These are phyloP conservation scores for Nakazawaea populi DNA, from an alignment of 805 yeast species.

Conservation along the genomic window DNA sequence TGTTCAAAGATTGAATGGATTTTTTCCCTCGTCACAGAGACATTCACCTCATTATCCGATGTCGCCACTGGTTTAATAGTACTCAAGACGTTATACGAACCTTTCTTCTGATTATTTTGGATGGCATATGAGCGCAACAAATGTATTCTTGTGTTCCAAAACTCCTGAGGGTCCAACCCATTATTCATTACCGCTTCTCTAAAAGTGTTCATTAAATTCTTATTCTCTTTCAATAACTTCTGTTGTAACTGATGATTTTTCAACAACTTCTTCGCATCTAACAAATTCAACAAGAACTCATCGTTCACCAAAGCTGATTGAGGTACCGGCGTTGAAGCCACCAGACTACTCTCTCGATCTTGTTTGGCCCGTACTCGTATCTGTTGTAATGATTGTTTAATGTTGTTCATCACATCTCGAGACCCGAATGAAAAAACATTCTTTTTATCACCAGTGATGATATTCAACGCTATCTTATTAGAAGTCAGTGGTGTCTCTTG, in stretches of 20 bases:
- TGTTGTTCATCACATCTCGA: slow-evolving; percentile 69
- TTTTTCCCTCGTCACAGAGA: slow-evolving; percentile 84
- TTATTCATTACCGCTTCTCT: slow-evolving; percentile 81
- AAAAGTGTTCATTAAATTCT: slow-evolving; percentile 64
- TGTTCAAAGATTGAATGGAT: slow-evolving; percentile 87
- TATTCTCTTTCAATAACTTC: slow-evolving; percentile 62
- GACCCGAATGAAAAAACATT: slow-evolving; percentile 60
- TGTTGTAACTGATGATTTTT: slow-evolving; percentile 77
- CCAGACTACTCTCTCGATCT: slow-evolving; percentile 1
- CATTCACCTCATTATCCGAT: slow-evolving; percentile 88
- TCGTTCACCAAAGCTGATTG: slow-evolving; percentile 15
- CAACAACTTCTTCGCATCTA: slow-evolving; percentile 55
- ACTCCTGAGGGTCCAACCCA: slow-evolving; percentile 73
- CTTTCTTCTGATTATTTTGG: slow-evolving; percentile 76
- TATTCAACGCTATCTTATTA: slow-evolving; percentile 60
- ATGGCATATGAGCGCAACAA: slow-evolving; percentile 81
- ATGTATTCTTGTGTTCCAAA: slow-evolving; percentile 82
- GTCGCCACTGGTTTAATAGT: slow-evolving; percentile 93
- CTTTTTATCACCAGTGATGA: slow-evolving; percentile 36
- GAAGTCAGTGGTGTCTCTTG: slow-evolving; percentile 67
- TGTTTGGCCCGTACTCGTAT: slow-evolving; percentile 59
- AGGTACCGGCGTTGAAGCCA: slow-evolving; percentile 13
- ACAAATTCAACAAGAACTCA: slow-evolving; percentile 22
- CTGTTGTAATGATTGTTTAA: slow-evolving; percentile 61
- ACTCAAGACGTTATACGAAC: slow-evolving; percentile 90